Evolutionary conservation across 768 basidiomycete species (phyloP).

Genomic region (Pisolithus microcarpus): DNA sequence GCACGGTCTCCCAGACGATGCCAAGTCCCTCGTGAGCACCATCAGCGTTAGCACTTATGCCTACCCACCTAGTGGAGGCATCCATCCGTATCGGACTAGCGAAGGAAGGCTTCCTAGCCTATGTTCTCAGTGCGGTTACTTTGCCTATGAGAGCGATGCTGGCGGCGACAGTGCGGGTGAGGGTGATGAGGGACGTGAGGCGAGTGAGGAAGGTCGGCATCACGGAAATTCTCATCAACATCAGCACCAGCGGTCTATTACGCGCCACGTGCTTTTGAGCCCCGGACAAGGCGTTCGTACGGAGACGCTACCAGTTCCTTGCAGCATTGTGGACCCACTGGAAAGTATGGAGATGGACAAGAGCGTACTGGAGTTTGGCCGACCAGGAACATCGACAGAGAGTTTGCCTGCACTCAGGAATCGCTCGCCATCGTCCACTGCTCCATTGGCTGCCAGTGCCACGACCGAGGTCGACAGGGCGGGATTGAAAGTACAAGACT

Average conservation of each 20-base stretch:
- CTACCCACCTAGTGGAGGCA: conserved; percentile 14
- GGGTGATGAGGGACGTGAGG: neutral
- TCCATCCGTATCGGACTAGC: conserved; percentile 9
- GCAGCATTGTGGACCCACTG: conserved; percentile 5
- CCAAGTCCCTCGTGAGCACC: conserved; percentile 24
- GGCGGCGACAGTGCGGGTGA: neutral
- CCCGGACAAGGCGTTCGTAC: conserved; percentile 20
- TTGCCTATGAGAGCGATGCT: neutral
- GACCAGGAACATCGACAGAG: conserved; percentile 74
- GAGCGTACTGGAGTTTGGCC: conserved; percentile 67
- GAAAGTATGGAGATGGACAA: conserved; percentile 49
- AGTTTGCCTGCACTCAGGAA: conserved; percentile 36
- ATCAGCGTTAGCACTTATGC: conserved; percentile 23
- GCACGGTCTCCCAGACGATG: neutral
- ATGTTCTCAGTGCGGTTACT: neutral
- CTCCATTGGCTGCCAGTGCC: neutral
- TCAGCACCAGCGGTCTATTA: conserved; percentile 6
- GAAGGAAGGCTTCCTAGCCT: conserved; percentile 2
- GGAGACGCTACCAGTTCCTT: conserved; percentile 28
- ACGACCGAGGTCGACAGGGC: neutral
- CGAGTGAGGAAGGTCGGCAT: conserved; percentile 10
- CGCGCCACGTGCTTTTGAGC: conserved; percentile 15
- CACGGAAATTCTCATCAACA: conserved; percentile 13
- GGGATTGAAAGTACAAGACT: conserved; percentile 1
- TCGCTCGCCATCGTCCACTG: neutral